Evolutionary conservation across 495 filamentous ascomycete genomes (phyloP), one percentile per base, ranked within the genome.

Genomic region (Hyaloscypha finlandica): DNA sequence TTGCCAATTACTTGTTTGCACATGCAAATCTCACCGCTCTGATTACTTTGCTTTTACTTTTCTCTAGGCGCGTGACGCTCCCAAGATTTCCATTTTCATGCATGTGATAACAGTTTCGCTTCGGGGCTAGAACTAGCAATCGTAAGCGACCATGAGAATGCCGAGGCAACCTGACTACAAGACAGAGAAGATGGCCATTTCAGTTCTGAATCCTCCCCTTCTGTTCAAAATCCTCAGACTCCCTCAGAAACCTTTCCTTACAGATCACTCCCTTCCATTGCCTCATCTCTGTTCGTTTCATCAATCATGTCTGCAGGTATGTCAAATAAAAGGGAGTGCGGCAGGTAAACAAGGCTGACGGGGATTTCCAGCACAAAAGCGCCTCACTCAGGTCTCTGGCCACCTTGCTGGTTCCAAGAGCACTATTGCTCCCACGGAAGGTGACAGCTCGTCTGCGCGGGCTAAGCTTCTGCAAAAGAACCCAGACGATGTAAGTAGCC

Each of bases 341-440:
- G 53, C 11, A 29, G 6, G 31, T 56, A 45, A 25, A 58, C 52
- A 20, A 65, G 53, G 65, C 71, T 68, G 59, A 70, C 64, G 42
- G 11, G 35, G 22, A 29, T 48, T 29, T 32, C 63, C 59, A 74
- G 71, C 73, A 35, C 54, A 71, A 33, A 61, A 69, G 52, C 64
- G 73, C n/a, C 71, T 75, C 35, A 56, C 45, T 8, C 73, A 75
- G 56, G 70, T 73, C 57, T 73, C 71, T 66, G 67, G 64, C 66
- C 71, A 73, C 62, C 51, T 73, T 2, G 60, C 66, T 58, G 69
- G 66, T 25, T 67, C 64, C 4, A 63, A 70, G 60, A 65, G 63
- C 39, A 61, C 11, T 19, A 32, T 57, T 60, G 19, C 69, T 8
- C 53, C 64, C 59, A 64, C 64, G 35, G 60, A 70, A 57, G 68